These are phyloP conservation scores for Pseudoscleropodium purum DNA, from an alignment of 225 moss, liverwort and hornwort species.

Conservation along the genomic window DNA sequence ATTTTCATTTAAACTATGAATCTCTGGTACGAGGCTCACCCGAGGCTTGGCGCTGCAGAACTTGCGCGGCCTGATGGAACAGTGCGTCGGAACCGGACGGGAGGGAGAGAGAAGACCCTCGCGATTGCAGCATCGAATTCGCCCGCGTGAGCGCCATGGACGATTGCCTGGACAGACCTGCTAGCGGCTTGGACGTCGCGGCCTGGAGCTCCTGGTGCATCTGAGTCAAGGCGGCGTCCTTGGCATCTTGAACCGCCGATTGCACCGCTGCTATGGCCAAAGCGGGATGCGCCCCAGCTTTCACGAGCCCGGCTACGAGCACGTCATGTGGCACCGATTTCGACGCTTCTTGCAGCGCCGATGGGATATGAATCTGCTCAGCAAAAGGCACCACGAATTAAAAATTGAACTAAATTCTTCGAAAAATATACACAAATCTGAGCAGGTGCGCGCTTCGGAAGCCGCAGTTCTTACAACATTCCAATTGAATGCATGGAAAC, in stretches of 20 bases:
- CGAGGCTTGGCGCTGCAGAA: neutral
- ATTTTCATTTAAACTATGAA: neutral
- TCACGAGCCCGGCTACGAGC: neutral
- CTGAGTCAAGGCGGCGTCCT: neutral
- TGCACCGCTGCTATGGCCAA: neutral
- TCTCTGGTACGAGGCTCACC: neutral
- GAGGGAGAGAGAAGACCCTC: neutral
- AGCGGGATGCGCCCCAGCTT: neutral
- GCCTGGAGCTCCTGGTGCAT: neutral
- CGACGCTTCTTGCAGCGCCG: neutral
- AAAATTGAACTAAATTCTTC: too few species aligned
- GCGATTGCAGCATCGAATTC: neutral
- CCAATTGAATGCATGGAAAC: neutral
- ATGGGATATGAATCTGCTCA: neutral
- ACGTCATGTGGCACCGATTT: neutral
- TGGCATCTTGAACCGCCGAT: neutral
- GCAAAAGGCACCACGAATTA: neutral
- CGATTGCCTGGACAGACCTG: neutral
- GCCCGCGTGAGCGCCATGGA: neutral
- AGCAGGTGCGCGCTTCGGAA: neutral
- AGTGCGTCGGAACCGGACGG: neutral
- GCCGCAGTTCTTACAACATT: neutral
- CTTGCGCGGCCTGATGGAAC: neutral
- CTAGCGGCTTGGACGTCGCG: neutral
- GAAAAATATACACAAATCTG: too few species aligned